Evolutionary conservation across 305 asterid species (phyloP), one percentile per base, ranked within the genome.

Genomic region (Fraxinus platypoda): DNA sequence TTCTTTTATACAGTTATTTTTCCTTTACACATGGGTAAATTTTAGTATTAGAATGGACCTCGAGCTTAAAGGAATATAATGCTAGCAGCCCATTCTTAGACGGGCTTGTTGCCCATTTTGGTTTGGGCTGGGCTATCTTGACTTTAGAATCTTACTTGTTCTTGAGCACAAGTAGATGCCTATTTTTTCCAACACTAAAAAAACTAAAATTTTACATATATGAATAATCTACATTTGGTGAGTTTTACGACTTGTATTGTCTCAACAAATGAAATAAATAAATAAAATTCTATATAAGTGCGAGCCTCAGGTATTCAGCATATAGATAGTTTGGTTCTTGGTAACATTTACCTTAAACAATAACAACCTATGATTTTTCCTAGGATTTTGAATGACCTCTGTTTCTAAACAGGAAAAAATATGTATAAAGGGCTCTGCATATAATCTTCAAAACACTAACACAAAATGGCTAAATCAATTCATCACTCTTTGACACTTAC

Each of bases 341-440:
- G 81, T 84, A 15, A 25, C 33, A 77, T 5, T 28, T 31, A 81
- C 75, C 34, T 19, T 17, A 28, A 76, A 19, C 30, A 80, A 76
- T 8, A 8, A 66, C 13, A 21, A 66, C 83, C 80, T 31, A 19
- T 81, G 73, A 37, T 74, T 59, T 81, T 78, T 68, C 88, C 88
- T 86, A 77, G 37, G 77, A 81, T 68, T 54, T 66, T 78, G 85
- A 85, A 78, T 73, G 11, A 6, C 81, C 88, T 46, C 75, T 70
- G 7, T 70, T 4, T 74, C 28, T 23, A 52, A 26, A 52, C 79
- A 78, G 73, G 78, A 79, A 73, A 19, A 4, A 21, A 6, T 59
- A 31, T 54, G 26, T 54, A 75, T 54, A n/a, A 74, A 52, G 8
- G 8, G 73, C 13, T 21, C 5, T 49, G 31, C 78, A 77, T 19